Conservation (phyloP, 1,284 basidiomycete species). For the Fomitopsis betulina region DNA sequence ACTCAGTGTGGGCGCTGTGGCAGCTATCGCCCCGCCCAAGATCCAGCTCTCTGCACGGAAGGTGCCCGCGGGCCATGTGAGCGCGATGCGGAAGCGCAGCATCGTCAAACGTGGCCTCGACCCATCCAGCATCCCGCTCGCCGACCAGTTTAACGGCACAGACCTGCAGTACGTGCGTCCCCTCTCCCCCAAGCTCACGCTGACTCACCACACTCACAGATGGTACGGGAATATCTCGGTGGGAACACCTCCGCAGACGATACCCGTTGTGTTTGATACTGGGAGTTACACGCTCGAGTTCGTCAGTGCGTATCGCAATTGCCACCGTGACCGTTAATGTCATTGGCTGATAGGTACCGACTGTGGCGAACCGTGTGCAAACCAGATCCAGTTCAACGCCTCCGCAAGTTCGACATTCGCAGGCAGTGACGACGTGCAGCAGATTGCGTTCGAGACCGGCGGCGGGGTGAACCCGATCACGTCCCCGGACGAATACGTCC, state of each 20-base stretch:
- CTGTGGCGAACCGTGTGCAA: slow-evolving; percentile 38
- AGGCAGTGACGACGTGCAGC: slow-evolving; percentile 33
- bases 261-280: slow-evolving; percentile 51
- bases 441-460: slow-evolving; percentile 48
- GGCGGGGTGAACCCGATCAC: slow-evolving; percentile 54
- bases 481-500: slow-evolving; percentile 34
- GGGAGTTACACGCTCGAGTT: slow-evolving; percentile 47
- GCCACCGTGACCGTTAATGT: not conserved
- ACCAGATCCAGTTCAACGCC: slow-evolving; percentile 43
- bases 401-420: slow-evolving; percentile 46
- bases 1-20: not conserved
- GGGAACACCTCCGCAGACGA: slow-evolving; percentile 45
- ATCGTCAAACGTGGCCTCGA: slow-evolving; percentile 27
- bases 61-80: slow-evolving; percentile 14
- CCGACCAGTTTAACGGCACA: slow-evolving; percentile 49
- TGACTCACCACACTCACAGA: slow-evolving; percentile 21
- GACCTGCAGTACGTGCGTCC: slow-evolving; percentile 40
- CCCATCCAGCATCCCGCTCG: slow-evolving; percentile 36
- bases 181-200: slow-evolving; percentile 4
- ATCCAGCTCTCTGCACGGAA: slow-evolving; percentile 37
- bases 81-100: slow-evolving; percentile 5
- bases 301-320: slow-evolving; percentile 31
- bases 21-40: not conserved
- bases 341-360: slow-evolving; percentile 33
- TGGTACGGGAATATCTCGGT: slow-evolving; percentile 49